Base-by-base conservation (phyloP, 768 basidiomycete genomes). In the Trametes maxima region DNA sequence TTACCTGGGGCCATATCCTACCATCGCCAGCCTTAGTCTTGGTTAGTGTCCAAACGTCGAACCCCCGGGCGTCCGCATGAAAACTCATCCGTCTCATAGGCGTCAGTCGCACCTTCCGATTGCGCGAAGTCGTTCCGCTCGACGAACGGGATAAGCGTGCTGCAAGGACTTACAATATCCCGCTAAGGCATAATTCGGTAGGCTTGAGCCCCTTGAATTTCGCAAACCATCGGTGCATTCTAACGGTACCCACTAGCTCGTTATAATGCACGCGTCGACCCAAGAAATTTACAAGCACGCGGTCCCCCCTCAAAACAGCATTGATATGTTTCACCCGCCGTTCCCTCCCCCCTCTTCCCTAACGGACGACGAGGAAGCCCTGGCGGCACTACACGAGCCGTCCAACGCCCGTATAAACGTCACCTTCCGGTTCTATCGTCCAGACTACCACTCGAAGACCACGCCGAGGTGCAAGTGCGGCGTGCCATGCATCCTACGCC, bases 241-340 rank as follows among this genome's bases (percentile, higher is more conserved):
- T 13, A 49, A 24, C 40, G 47, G 39, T 52, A 59, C 19, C 13
- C 24, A 19, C 12, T 45, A 93, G 90, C 77, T 94, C 37, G 81
- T 81, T n/a, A 91, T 94, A 58, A 94, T 94, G 92, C 92, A 94
- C 66, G 89, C 91, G 1, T 84, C 86, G 16, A 88, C 87, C 60
- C 92, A 94, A 77, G 92, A 94, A 69, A 78, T 77, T 42, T 94
- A 89, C 75, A 94, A 94, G 67, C 90, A 93, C 65, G 81, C 85
- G 4, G 81, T 93, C 17, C 91, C 89, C 19, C 87, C 91, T 0
- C 89, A 91, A 62, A 71, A 78, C 12, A 76, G 82, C 1, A 80
- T 94, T 42, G 92, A 94, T 68, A 66, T 88, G n/a, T 92, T 85
- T 70, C 82, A 81, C 35, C 90, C 92, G 4, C 69, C 80, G 1